phyloP scores from a whole-genome alignment of 176 grass and related monocot species.

The Eleusine indica region DNA sequence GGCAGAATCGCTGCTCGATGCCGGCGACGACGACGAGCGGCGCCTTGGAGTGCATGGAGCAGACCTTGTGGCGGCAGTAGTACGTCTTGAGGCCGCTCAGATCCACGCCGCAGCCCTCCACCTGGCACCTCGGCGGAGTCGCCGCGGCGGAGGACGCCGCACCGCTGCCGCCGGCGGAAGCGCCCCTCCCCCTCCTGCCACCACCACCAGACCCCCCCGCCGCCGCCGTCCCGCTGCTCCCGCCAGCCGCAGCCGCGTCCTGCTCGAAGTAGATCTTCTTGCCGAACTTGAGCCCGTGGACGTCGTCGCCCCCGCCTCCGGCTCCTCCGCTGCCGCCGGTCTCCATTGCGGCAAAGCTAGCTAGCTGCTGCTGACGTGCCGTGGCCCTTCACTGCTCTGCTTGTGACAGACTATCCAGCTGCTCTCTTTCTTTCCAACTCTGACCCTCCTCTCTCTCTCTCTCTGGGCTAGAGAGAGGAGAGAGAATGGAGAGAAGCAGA shows the following conservation, averaged over 20 bases:
- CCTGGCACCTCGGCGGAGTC: constrained; percentile 67
- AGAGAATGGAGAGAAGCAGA: background rate
- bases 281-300: constrained; percentile 81
- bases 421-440: background rate
- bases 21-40: constrained; percentile 63
- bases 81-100: constrained; percentile 70
- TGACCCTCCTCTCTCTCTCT: background rate
- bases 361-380: background rate
- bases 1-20: constrained; percentile 81
- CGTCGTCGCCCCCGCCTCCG: constrained; percentile 49
- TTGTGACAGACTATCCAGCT: constrained; percentile 1
- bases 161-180: background rate
- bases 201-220: background rate
- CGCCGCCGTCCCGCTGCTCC: background rate
- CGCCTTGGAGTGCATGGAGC: constrained; percentile 65
- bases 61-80: constrained; percentile 88
- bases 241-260: constrained; percentile 13
- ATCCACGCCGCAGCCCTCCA: constrained; percentile 77
- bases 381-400: background rate
- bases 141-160: background rate
- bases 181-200: constrained; percentile 45
- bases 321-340: constrained; percentile 32
- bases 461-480: constrained; percentile 22
- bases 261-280: constrained; percentile 98
- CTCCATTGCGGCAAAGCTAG: constrained; percentile 54